Base-by-base conservation (phyloP, 2,329 filamentous ascomycete genomes). In the Aspergillus sp. region DNA sequence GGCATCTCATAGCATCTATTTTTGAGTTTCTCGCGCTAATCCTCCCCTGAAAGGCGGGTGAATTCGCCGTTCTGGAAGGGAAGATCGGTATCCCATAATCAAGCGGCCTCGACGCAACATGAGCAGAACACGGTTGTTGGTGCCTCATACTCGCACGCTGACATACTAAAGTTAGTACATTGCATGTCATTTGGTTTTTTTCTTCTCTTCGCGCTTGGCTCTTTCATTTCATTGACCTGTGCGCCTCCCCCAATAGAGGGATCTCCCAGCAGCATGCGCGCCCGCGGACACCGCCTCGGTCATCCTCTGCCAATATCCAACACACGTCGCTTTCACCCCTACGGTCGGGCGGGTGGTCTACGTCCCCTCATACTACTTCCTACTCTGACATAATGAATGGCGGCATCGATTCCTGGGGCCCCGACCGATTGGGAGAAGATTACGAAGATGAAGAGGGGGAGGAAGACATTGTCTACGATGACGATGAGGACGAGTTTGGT, bases 401-500 rank as follows among this genome's bases (percentile, higher is more conserved):
- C 65, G 91, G 90, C 36, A 90, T 92, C 68, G 88, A 92, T 71
- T 90, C 92, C 74, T 96, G 92, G 91, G 87, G 87, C 39, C 63
- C 60, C n/a, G 64, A 69, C 52, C 66, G 64, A 30, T 56, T 62
- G 62, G 58, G 41, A 36, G 55, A 61, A 17, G 88, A 90, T 63
- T 88, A 90, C 58, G 83, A 84, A 39, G 89, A 88, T 6, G 83
- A 85, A 13, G 90, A 90, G n/a, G 80, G 81, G 5, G 83, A 84
- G 58, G 90, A 92, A 65, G 88, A 92, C 68, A 86, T 91, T 73
- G 87, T 86, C 10, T 91, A 95, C 69, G 90, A 91, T 70, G 91
- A 96, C 67, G 90, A 95, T 68, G 93, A 96, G 63, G 94, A 98
- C 75, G 94, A 98, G 73, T 98, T 98, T 77, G 94, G 94, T 1